These are phyloP conservation scores for Alternaria gaisen DNA, from an alignment of 2,329 filamentous ascomycete species.

Conservation along the genomic window DNA sequence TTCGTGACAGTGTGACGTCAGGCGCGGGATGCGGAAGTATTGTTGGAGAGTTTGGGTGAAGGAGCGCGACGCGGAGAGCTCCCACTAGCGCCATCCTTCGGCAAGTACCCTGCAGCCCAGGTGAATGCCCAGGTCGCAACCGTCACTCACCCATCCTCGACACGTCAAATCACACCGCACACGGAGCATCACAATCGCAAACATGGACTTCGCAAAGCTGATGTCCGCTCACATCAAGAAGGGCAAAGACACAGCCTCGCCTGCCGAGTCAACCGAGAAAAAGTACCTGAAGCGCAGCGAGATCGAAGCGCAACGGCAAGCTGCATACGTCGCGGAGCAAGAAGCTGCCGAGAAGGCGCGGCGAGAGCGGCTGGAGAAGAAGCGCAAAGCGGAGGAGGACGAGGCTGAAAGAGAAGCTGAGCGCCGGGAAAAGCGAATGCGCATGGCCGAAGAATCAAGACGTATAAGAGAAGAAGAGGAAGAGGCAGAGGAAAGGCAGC, in stretches of 20 bases:
- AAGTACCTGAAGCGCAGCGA: constrained; percentile 90
- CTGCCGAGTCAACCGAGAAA: constrained; percentile 45
- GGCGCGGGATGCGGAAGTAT: not conserved
- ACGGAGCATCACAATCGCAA: constrained; percentile 6
- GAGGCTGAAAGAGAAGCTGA: constrained; percentile 72
- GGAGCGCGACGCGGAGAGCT: constrained; percentile 31
- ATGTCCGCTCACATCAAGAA: constrained; percentile 95
- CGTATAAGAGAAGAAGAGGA: constrained; percentile 75
- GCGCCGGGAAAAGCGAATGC: constrained; percentile 82
- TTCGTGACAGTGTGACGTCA: constrained; percentile 10
- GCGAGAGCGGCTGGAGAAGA: constrained; percentile 73
- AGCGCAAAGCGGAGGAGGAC: constrained; percentile 90
- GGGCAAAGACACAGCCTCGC: constrained; percentile 64
- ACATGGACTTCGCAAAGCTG: constrained; percentile 93
- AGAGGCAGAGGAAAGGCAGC: constrained; percentile 73
- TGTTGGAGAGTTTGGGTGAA: constrained; percentile 5
- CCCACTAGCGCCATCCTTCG: constrained; percentile 28
- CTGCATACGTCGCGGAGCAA: constrained; percentile 84
- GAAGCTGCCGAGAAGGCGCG: constrained; percentile 76
- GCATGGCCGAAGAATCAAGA: constrained; percentile 82
- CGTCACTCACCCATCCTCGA: not conserved
- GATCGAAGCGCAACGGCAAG: constrained; percentile 80
- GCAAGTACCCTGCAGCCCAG: constrained; percentile 14
- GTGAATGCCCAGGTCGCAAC: constrained; percentile 17
- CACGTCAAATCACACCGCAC: not conserved